Base-by-base conservation (phyloP, 495 filamentous ascomycete genomes). In the Geopyxis carbonaria region DNA sequence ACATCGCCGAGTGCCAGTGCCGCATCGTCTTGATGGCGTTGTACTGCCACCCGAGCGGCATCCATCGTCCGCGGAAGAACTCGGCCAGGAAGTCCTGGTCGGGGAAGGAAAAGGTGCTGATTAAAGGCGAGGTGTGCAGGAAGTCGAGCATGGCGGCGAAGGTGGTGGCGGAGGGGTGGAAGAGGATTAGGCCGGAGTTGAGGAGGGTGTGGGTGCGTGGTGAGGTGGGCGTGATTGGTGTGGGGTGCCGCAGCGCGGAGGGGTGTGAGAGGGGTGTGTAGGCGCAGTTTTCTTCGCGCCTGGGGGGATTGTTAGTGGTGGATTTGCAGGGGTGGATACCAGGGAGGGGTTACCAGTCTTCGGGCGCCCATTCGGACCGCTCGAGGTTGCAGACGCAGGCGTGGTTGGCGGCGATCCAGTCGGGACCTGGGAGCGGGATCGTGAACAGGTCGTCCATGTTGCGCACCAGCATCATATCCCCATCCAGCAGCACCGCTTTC, bases 21-120 rank as follows among this genome's bases (percentile, higher is more conserved):
- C 59, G 55, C 56, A 59, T 61, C 8, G 67, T 68, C 44, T 71
- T 70, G 33, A 72, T 51, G 4, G 67, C 67, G 45, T 73, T 73
- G 34, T 64, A 70, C 31, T 65, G 57, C 61, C 62, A 72, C 2
- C 53, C 48, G 19, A 69, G 27, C 4, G 54, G 47, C 33, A 37
- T 44, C 66, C 67, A 71, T 38, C 40, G 53, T 2, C 52, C 50
- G 13, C 39, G 45, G 44, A 67, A 72, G 38, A 66, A 64, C 18
- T 59, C 53, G 1, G 59, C 59, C 2, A 72, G 45, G 43, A 70
- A 68, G 44, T 71, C 68, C 47, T 72, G 67, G 48, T 68, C 65
- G 0, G 68, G 67, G 38, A 71, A 69, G 21, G 58, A 47, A 43
- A 60, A 67, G 0, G 46, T 49, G 0, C 51, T 43, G 8, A 69